These are phyloP conservation scores for Corinectria fuckeliana DNA, from an alignment of 2,329 filamentous ascomycete species.

Conservation along the genomic window DNA sequence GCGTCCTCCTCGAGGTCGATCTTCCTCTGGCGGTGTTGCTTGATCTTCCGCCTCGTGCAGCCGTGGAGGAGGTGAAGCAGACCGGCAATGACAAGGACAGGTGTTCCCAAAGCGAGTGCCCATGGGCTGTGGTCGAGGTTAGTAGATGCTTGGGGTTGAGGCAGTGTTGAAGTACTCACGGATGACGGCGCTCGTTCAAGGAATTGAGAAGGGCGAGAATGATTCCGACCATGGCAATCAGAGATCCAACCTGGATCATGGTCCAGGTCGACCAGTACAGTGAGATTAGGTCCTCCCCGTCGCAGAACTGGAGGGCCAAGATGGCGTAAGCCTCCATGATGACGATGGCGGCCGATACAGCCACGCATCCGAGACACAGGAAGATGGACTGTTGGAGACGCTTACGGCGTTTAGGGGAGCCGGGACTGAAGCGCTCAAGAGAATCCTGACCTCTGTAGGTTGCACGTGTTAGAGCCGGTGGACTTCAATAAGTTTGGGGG, in stretches of 20 bases:
- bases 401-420: slow-evolving; percentile 41
- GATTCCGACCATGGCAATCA: slow-evolving; percentile 65
- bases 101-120: slow-evolving; percentile 66
- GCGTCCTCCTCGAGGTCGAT: slow-evolving; percentile 32
- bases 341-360: slow-evolving; percentile 52
- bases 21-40: slow-evolving; percentile 38
- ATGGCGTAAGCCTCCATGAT: slow-evolving; percentile 63
- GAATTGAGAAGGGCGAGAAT: slow-evolving; percentile 60
- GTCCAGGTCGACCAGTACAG: slow-evolving; percentile 69
- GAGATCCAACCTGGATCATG: slow-evolving; percentile 63
- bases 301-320: slow-evolving; percentile 63
- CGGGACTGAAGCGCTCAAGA: slow-evolving; percentile 46
- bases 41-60: slow-evolving; percentile 45
- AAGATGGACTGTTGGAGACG: slow-evolving; percentile 51
- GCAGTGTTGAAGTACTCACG: slow-evolving; percentile 46
- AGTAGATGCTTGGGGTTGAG: background rate
- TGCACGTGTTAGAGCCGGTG: background rate
- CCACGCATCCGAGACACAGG: slow-evolving; percentile 52
- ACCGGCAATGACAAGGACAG: slow-evolving; percentile 64
- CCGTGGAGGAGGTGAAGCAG: slow-evolving; percentile 57
- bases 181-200: slow-evolving; percentile 56
- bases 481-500: background rate
- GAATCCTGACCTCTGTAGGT: slow-evolving; percentile 43
- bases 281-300: slow-evolving; percentile 65
- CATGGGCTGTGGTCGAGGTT: slow-evolving; percentile 51